A percentile compares a stretch with the other conserved stretches of the same genome.
Conservation (phyloP, 805 yeast genomes). For the Candida germanica region DNA sequence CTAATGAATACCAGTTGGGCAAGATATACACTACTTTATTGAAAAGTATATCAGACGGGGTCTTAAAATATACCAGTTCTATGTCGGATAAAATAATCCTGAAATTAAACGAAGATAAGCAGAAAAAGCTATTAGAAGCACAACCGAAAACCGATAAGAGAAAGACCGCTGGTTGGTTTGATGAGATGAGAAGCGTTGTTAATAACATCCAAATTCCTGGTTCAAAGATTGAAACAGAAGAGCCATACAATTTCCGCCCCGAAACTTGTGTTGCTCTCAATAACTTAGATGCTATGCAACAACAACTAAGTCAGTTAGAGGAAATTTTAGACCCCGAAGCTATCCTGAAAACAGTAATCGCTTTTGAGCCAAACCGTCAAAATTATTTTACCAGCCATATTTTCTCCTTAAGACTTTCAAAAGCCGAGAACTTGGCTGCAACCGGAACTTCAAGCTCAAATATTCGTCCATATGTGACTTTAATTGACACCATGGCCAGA, state of each 20-base stretch:
- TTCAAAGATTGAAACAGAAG: constrained; percentile 29
- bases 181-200: constrained; percentile 53
- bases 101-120: constrained; percentile 40
- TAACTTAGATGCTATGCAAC: constrained; percentile 53
- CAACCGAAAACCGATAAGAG: constrained; percentile 18
- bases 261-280: constrained; percentile 76
- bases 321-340: constrained; percentile 56
- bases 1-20: constrained; percentile 59
- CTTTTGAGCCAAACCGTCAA: constrained; percentile 29
- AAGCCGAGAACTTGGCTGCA: constrained; percentile 55
- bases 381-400: constrained; percentile 45
- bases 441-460: constrained; percentile 21
- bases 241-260: constrained; percentile 56
- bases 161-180: constrained; percentile 41
- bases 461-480: constrained; percentile 60
- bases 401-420: constrained; percentile 59
- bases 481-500: constrained; percentile 54
- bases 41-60: constrained; percentile 60
- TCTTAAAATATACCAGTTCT: constrained; percentile 47
- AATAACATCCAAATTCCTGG: constrained; percentile 32
- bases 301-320: constrained; percentile 51
- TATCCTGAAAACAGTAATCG: constrained; percentile 41
- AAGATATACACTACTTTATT: constrained; percentile 57
- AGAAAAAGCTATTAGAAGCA: constrained; percentile 13
- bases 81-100: constrained; percentile 35